Evolutionary conservation across 2,329 filamentous ascomycete genomes (phyloP).

Genomic region (Dactylonectria macrodidyma): DNA sequence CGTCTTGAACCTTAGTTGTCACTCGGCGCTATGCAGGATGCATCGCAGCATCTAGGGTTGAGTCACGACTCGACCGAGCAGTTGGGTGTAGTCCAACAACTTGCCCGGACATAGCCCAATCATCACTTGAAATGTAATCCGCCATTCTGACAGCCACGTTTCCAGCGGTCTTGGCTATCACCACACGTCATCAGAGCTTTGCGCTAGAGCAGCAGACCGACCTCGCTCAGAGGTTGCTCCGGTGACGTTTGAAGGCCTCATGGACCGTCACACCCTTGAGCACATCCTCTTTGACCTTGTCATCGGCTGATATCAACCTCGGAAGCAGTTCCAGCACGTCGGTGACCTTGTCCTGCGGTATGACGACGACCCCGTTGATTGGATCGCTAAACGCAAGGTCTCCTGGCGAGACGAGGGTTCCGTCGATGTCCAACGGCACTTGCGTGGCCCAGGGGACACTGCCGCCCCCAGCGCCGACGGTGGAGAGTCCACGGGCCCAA

Average conservation of each 20-base stretch:
- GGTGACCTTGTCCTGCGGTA: slow-evolving; percentile 73
- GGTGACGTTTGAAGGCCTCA: slow-evolving; percentile 76
- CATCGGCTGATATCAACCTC: slow-evolving; percentile 64
- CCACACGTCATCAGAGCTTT: not conserved
- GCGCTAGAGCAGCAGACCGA: not conserved
- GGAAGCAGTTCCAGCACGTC: slow-evolving; percentile 75
- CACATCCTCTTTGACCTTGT: slow-evolving; percentile 77
- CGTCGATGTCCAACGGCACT: slow-evolving; percentile 60
- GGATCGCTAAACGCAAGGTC: slow-evolving; percentile 81
- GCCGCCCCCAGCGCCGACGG: slow-evolving; percentile 70
- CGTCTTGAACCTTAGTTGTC: not conserved
- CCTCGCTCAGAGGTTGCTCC: slow-evolving; percentile 52
- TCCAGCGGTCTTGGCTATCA: not conserved
- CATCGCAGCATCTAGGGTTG: not conserved
- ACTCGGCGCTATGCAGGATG: not conserved
- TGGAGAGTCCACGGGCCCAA: slow-evolving; percentile 70
- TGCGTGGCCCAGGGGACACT: slow-evolving; percentile 69
- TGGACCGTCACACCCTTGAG: slow-evolving; percentile 71
- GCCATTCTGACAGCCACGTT: slow-evolving; percentile 6
- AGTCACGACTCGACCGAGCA: not conserved
- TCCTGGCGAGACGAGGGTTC: slow-evolving; percentile 63
- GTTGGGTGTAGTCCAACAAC: not conserved
- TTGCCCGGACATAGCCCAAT: slow-evolving; percentile 1
- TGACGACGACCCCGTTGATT: slow-evolving; percentile 78
- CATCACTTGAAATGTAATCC: not conserved